Percentiles rank a stretch among this genome's conserved stretches.
Evolutionary conservation across 202 grass and related monocot species (phyloP).

Genomic region (Schoenoplectus tabernaemontani): DNA sequence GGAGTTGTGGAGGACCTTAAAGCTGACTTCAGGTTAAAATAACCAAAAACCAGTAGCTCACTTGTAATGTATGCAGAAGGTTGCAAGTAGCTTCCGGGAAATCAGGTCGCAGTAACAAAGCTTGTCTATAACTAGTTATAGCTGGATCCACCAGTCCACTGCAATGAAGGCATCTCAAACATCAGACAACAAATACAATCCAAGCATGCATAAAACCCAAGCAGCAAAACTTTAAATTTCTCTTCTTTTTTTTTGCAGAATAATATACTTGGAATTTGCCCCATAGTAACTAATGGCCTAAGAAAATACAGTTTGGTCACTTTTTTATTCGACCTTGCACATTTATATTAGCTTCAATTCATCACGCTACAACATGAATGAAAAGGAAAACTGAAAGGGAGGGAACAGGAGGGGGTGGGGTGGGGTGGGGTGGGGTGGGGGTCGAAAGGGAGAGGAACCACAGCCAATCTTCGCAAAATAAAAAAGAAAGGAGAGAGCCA

Average conservation of each 20-base stretch:
- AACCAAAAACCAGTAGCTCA: constrained; percentile 18
- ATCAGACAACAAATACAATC: background rate
- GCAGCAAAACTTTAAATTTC: background rate
- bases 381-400: background rate
- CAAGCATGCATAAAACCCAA: background rate
- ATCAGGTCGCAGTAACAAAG: constrained; percentile 57
- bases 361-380: background rate
- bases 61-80: constrained; percentile 83
- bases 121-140: constrained; percentile 78
- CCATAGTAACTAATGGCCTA: background rate
- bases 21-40: background rate
- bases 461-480: too few species aligned
- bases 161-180: constrained; percentile 21
- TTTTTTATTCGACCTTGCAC: background rate
- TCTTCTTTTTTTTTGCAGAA: background rate
- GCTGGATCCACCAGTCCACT: constrained; percentile 68
- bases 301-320: background rate
- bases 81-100: constrained; percentile 91
- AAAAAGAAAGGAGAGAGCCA: background rate
- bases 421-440: too few species aligned
- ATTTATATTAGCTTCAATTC: background rate
- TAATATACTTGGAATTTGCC: background rate
- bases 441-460: background rate
- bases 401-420: background rate
- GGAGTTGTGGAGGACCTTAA: background rate